phyloP scores from a whole-genome alignment of 768 basidiomycete species.

The Kwoniella europaea region DNA sequence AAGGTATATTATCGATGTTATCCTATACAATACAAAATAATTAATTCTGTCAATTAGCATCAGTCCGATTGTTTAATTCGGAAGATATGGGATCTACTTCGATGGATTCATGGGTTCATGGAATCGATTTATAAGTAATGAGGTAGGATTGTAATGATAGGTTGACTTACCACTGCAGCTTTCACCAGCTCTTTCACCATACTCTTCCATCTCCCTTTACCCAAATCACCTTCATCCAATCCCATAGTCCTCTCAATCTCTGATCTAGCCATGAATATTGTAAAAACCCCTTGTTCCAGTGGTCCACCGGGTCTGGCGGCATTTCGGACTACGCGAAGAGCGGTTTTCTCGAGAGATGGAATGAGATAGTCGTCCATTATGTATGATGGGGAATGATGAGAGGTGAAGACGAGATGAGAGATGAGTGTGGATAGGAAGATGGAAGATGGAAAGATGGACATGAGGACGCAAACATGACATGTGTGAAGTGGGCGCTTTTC shows the following conservation, averaged over 20 bases:
- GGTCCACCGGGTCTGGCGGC: slow-evolving; percentile 33
- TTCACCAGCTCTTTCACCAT: slow-evolving; percentile 37
- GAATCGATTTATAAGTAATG: neutral
- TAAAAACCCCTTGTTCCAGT: slow-evolving; percentile 36
- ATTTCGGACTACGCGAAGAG: slow-evolving; percentile 14
- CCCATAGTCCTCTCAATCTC: slow-evolving; percentile 26
- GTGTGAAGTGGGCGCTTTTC: no score
- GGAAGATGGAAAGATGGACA: no score
- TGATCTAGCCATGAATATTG: slow-evolving; percentile 28
- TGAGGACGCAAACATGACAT: no score
- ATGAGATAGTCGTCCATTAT: slow-evolving; percentile 34
- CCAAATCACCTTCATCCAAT: slow-evolving; percentile 28
- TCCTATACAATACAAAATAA: neutral
- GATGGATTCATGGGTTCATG: neutral
- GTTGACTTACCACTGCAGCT: slow-evolving; percentile 30
- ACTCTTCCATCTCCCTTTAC: slow-evolving; percentile 31
- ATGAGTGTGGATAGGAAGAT: neutral
- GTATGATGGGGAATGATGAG: no score
- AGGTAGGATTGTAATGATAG: neutral
- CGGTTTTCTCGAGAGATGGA: slow-evolving; percentile 14
- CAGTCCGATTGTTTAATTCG: no score
- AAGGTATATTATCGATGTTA: neutral
- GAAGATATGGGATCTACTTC: no score
- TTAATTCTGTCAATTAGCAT: neutral
- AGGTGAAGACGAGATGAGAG: neutral